Evolutionary conservation across 345 rosid species (phyloP).

Genomic region (Lepidium aucheri): DNA sequence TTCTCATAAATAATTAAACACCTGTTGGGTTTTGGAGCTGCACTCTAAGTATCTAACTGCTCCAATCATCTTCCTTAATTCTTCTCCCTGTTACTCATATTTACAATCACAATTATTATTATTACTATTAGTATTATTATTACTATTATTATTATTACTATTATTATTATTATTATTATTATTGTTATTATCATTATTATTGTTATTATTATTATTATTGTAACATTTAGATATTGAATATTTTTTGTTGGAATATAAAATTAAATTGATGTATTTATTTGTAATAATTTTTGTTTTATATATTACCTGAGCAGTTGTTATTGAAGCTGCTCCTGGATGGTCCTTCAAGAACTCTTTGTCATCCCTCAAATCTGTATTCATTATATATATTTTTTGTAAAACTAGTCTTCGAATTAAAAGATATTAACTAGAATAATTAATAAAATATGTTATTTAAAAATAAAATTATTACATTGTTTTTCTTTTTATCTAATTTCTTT

Average conservation of each 20-base stretch:
- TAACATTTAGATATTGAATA: background rate
- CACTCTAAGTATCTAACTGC: slow-evolving; percentile 69
- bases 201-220: too few species aligned
- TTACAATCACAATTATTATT: background rate
- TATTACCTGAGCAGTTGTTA: slow-evolving; percentile 55
- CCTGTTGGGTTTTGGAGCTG: slow-evolving; percentile 86
- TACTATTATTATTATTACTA: too few species aligned
- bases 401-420: background rate
- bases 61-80: slow-evolving; percentile 61
- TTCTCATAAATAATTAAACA: slow-evolving; percentile 3
- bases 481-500: too few species aligned
- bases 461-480: too few species aligned
- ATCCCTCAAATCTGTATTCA: slow-evolving; percentile 50
- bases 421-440: too few species aligned
- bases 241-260: too few species aligned
- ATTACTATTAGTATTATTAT: background rate
- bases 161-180: too few species aligned
- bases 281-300: background rate
- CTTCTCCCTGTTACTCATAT: slow-evolving; percentile 49
- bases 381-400: background rate
- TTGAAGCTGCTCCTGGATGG: slow-evolving; percentile 57
- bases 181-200: too few species aligned
- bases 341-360: slow-evolving; percentile 50
- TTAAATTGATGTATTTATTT: too few species aligned
- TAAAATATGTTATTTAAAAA: background rate